phyloP scores from a whole-genome alignment of 345 rosid genomes.

The Linum lewisii region DNA sequence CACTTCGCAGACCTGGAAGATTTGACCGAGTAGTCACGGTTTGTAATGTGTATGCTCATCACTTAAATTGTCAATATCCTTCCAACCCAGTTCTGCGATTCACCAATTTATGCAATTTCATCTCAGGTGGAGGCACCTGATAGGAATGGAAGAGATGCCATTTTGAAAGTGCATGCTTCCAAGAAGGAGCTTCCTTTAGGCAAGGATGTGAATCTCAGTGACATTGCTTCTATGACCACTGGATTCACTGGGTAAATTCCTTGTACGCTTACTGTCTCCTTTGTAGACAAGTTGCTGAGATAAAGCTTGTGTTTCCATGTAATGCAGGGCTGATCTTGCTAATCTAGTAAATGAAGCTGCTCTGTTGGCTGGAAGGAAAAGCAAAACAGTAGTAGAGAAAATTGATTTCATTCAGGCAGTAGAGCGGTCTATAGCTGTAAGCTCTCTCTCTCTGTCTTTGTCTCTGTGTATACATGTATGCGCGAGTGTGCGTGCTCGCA shows the following conservation, averaged over 20 bases:
- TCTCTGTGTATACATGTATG: not conserved
- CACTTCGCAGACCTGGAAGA: conserved; percentile 95
- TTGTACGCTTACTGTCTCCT: conserved; percentile 1
- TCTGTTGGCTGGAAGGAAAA: conserved; percentile 82
- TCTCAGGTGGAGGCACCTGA: conserved; percentile 88
- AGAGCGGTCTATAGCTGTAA: conserved; percentile 88
- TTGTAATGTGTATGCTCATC: conserved; percentile 19
- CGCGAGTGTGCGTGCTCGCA: not conserved
- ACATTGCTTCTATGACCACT: conserved; percentile 89
- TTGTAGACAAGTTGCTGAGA: not conserved
- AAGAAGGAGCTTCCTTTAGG: conserved; percentile 84
- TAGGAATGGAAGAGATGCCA: conserved; percentile 87
- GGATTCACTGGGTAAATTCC: conserved; percentile 84
- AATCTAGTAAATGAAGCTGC: conserved; percentile 99
- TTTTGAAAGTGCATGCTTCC: conserved; percentile 68
- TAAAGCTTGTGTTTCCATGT: conserved; percentile 11
- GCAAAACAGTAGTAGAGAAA: conserved; percentile 65
- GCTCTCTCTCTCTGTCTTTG: conserved; percentile 6
- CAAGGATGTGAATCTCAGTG: conserved; percentile 60
- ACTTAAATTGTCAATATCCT: not conserved
- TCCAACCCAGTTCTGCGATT: conserved; percentile 4
- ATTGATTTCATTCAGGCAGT: conserved; percentile 86
- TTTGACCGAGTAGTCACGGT: conserved; percentile 95
- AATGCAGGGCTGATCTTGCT: conserved; percentile 90
- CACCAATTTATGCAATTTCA: conserved; percentile 7